Evolutionary conservation across 176 grass and related monocot species (phyloP).

Genomic region (Aechmea fasciata): DNA sequence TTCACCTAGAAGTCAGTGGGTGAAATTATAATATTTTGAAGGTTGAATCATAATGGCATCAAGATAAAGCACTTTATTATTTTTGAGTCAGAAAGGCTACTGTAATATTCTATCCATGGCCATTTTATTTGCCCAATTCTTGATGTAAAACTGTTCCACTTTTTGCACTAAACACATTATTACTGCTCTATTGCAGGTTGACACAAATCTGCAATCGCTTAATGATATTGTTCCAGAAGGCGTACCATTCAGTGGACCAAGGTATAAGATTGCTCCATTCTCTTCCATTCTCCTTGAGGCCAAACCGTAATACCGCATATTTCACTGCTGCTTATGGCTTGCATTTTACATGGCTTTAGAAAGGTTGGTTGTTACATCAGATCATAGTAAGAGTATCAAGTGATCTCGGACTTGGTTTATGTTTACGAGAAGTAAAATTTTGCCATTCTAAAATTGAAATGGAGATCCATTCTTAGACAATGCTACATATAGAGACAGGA

Average conservation of each 20-base stretch:
- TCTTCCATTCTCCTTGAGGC: conserved; percentile 81
- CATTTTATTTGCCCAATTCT: not conserved
- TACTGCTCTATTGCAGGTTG: conserved; percentile 37
- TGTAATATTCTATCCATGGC: not conserved
- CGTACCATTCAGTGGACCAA: conserved; percentile 21
- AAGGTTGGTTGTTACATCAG: too few species aligned
- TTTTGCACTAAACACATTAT: not conserved
- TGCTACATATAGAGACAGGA: too few species aligned
- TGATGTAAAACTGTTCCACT: not conserved
- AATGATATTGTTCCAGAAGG: conserved; percentile 66
- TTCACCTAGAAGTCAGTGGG: not conserved
- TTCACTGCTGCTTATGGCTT: not conserved
- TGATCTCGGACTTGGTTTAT: too few species aligned
- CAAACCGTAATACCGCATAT: conserved; percentile 35
- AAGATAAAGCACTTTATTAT: not conserved
- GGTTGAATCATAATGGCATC: not conserved
- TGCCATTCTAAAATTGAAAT: too few species aligned
- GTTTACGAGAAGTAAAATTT: too few species aligned
- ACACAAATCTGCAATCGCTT: conserved; percentile 84
- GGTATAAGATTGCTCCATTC: conserved; percentile 65
- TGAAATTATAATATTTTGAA: not conserved
- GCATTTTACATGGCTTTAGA: too few species aligned
- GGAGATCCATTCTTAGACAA: too few species aligned
- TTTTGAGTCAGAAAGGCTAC: not conserved
- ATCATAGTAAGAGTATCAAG: too few species aligned